Evolutionary conservation across 495 filamentous ascomycete genomes (phyloP), one percentile per base, ranked within the genome.

Genomic region (Penicillium malachiteum): DNA sequence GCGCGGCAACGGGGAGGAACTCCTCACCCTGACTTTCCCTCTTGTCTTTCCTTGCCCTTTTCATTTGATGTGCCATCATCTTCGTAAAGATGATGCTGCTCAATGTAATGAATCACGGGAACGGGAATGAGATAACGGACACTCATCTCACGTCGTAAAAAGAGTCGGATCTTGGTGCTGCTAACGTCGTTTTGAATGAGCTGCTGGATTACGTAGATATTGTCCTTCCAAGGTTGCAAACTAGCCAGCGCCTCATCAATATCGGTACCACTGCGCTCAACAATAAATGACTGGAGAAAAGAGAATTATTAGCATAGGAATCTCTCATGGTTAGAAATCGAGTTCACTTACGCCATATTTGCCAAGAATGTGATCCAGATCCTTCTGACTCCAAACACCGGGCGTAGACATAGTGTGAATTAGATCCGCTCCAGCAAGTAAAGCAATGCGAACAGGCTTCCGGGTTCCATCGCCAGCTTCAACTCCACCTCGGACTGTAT

Each of bases 101-200:
- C 82, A 63, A 96, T 91, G 58, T 96, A 96, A 50, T 87, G 73
- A 34, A 91, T 88, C 42, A 91, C 87, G 1, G 82, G 78, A 8
- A 78, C 75, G 0, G 84, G 85, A 32, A 88, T 83, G 16, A 87
- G 60, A 55, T 84, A 88, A 54, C 80, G 80, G 21, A 89, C 84
- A 60, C 88, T 92, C 79, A 95, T 87, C 58, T 91, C 88, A 59
- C 87, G 84, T 56, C 86, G 81, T 46, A 93, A 69, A 71, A 96
- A 94, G 7, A 94, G 76, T 30, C 91, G 83, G 50, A 96, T 92
- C 71, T 93, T 94, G 32, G 91, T 96, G 43, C 87, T 91, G 64
- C 86, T 90, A 55, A 97, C 88, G 61, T 95, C 88, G 64, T 96
- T 96, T 43, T 90, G 86, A 45, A 97, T 92, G 46, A 94, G 82